These are phyloP conservation scores for Pseudoscleropodium purum DNA, from an alignment of 225 moss, liverwort and hornwort species.

Conservation along the genomic window DNA sequence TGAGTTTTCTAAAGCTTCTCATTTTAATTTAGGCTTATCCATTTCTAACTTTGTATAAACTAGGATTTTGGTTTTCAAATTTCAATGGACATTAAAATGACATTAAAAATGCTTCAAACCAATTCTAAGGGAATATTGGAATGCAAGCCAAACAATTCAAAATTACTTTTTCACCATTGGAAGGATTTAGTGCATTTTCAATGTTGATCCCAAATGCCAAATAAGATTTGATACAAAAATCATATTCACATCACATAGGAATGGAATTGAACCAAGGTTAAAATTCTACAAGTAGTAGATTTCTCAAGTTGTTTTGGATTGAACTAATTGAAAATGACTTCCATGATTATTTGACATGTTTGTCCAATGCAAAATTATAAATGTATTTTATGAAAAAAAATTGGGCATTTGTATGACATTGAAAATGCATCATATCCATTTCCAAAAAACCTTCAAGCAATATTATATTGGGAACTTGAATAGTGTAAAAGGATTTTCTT, in stretches of 20 bases:
- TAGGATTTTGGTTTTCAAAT: not conserved
- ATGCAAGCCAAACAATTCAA: not conserved
- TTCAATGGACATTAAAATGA: not conserved
- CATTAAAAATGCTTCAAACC: not conserved
- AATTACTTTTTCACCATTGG: not conserved
- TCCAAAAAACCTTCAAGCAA: not conserved
- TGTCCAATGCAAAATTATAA: not conserved
- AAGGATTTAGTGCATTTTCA: not conserved
- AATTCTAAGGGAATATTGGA: not conserved
- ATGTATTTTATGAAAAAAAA: not conserved
- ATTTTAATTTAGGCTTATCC: not conserved
- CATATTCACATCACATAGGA: not conserved
- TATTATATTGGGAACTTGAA: not conserved
- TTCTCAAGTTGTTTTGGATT: not conserved
- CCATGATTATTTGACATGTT: not conserved
- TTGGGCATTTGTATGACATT: not conserved
- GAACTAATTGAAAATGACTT: not conserved
- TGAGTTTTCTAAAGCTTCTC: not conserved
- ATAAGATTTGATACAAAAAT: not conserved
- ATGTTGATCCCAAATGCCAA: not conserved
- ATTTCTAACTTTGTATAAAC: not conserved
- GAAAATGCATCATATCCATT: not conserved
- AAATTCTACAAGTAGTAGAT: not conserved
- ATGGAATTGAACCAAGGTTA: not conserved
- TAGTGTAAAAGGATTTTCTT: too few species aligned